Base-by-base conservation (phyloP, 2,329 filamentous ascomycete species). In the Rugonectria rugulosa region DNA sequence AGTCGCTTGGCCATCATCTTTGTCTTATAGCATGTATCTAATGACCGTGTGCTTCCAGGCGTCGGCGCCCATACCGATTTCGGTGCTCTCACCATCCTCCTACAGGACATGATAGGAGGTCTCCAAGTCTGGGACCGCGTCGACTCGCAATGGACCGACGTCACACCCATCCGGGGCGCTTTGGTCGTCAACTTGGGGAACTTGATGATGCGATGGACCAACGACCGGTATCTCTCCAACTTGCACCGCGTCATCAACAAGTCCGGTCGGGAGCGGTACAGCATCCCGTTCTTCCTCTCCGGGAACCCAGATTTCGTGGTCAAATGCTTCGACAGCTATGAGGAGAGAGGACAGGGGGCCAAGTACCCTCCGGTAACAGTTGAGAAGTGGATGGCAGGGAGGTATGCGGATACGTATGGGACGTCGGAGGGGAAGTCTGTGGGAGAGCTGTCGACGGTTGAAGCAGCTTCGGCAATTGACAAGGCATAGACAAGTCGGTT, bases 221-320 rank as follows among this genome's bases (percentile, higher is more conserved):
- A 79, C 47, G 77, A 79, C 14, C 68, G 72, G 31, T 86, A 83
- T 69, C 79, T 77, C 60, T 81, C 77, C 61, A 83, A 77, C 37
- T 66, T 82, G 3, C 83, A 86, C 62, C 73, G 82, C 5, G 83
- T 86, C 23, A 78, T 85, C 59, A 85, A 85, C 70, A 73, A 73
- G 27, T 77, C 76, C 2, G 73, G 72, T 1, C 71, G 69, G 6
- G 79, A 83, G 63, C 74, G 84, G 23, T 86, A 84, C 62, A 82
- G 78, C 6, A 72, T 85, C 8, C 81, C 82, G 0, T 79, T 85
- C 51, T 85, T 85, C 68, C 79, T 83, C 52, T 79, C 80, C 50
- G 82, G 81, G 3, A 82, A 83, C 67, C 71, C 80, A 4, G 78
- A 83, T 51, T 72, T 71, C 41, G 12, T 71, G 1, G 68, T 71